phyloP scores from a whole-genome alignment of 192 early-diverging fungal species.

The Bifiguratus adelaidae region DNA sequence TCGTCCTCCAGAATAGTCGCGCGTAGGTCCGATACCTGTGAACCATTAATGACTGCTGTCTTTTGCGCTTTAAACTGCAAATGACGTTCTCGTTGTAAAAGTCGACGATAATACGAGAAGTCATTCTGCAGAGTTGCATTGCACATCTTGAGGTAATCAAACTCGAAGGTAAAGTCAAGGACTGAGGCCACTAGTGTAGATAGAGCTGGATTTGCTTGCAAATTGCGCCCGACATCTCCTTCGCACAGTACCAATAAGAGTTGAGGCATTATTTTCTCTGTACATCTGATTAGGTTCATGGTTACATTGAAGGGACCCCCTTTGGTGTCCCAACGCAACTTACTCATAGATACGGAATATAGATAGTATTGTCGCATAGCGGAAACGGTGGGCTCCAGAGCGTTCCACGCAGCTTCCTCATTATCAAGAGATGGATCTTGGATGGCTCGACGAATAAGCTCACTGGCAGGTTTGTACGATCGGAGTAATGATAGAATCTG shows the following conservation, averaged over 20 bases:
- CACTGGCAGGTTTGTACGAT: constrained; percentile 55
- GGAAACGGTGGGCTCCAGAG: constrained; percentile 67
- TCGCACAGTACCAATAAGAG: constrained; percentile 56
- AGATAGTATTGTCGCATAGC: constrained; percentile 77
- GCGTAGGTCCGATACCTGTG: constrained; percentile 30
- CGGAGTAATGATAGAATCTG: constrained; percentile 41
- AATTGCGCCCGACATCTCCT: constrained; percentile 48
- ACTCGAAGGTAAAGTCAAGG: constrained; percentile 80
- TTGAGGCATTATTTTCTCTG: constrained; percentile 52
- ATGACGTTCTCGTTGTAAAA: constrained; percentile 65
- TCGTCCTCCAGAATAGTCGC: constrained; percentile 68
- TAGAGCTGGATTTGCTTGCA: constrained; percentile 69
- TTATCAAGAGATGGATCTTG: constrained; percentile 69
- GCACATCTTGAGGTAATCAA: constrained; percentile 80
- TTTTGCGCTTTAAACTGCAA: too few relatives aligned
- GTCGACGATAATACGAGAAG: constrained; percentile 93
- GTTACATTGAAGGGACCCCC: background rate
- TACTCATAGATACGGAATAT: constrained; percentile 66
- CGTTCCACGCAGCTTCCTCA: constrained; percentile 84
- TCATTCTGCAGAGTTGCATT: constrained; percentile 77
- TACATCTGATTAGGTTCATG: background rate
- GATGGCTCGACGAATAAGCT: constrained; percentile 79
- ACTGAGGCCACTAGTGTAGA: constrained; percentile 74
- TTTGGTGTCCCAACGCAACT: constrained; percentile 8
- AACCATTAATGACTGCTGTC: background rate